Conservation (phyloP, 441 rosid genomes). For the Gossypium trilobum region DNA sequence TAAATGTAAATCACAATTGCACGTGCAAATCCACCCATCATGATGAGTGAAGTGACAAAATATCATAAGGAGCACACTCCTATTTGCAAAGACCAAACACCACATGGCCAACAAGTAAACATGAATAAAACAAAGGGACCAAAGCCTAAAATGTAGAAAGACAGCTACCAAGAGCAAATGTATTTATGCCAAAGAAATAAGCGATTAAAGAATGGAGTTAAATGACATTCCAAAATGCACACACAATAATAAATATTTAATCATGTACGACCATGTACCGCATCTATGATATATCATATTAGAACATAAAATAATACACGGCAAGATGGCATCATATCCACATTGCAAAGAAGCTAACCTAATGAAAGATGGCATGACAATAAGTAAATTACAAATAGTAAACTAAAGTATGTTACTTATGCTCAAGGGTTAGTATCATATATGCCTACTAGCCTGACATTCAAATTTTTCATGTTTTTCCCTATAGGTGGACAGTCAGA, state of each 20-base stretch:
- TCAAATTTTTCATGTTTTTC: background rate
- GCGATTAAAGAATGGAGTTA: background rate
- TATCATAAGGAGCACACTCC: background rate
- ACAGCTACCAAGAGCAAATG: background rate
- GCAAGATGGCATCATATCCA: background rate
- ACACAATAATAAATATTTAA: background rate
- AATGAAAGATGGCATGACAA: background rate
- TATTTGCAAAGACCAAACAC: background rate
- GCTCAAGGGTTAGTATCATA: background rate
- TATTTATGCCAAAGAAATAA: background rate
- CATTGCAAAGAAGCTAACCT: background rate
- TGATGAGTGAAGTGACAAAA: background rate
- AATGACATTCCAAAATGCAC: background rate
- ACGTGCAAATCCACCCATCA: background rate
- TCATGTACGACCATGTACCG: background rate
- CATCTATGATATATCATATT: background rate
- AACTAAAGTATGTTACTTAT: background rate
- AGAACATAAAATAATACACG: background rate
- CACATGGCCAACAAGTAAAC: conserved; percentile 1
- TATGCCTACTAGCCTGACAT: background rate
- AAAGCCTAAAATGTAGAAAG: background rate
- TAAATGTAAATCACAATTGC: conserved; percentile 4
- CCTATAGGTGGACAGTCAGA: background rate
- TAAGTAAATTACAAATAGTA: background rate
- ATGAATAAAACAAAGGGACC: background rate